Evolutionary conservation across 768 basidiomycete species (phyloP), one percentile per base, ranked within the genome.

Genomic region (Sutorius australiensis): DNA sequence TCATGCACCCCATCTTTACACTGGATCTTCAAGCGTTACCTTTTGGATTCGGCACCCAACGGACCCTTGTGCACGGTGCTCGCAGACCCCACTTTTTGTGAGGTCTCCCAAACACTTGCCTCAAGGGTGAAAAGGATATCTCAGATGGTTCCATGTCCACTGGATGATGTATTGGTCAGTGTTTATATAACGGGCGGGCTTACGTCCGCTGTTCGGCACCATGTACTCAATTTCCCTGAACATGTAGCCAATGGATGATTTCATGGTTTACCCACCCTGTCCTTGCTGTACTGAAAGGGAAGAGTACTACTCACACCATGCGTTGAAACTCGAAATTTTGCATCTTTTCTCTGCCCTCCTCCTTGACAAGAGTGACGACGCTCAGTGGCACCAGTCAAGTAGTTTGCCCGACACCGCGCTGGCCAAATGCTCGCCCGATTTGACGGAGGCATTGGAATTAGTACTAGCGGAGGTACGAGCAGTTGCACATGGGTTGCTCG

Each of bases 191-290:
- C 36, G 40, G 31, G 55, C 58, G 54, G 46, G 47, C 37, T 44
- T 36, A n/a, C 14, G 9, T 34, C 65, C 53, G 46, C 61, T 46
- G 32, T 53, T 42, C 48, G 24, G 36, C 39, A 44, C 16, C 17
- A 49, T 60, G 57, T 65, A 65, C 61, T 65, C 50, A 66, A 61
- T 39, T 39, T 50, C 12, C 50, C 55, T 59, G 48, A 44, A 61
- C 56, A 60, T 68, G 64, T 67, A 83, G 82, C 77, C 79, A 42
- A 70, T 80, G 71, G 74, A 78, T 67, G 74, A 80, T 62, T 75
- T 74, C 59, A 65, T 80, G 70, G 74, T 68, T 58, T 71, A 70
- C 51, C 68, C 71, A 27, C 65, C 68, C 11, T 69, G 66, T 53
- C 49, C 69, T 50, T 54, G 54, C 48, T 62, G 68, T 65, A 61